Evolutionary conservation across 768 basidiomycete species (phyloP).

Genomic region (Pleurotus sapidus): DNA sequence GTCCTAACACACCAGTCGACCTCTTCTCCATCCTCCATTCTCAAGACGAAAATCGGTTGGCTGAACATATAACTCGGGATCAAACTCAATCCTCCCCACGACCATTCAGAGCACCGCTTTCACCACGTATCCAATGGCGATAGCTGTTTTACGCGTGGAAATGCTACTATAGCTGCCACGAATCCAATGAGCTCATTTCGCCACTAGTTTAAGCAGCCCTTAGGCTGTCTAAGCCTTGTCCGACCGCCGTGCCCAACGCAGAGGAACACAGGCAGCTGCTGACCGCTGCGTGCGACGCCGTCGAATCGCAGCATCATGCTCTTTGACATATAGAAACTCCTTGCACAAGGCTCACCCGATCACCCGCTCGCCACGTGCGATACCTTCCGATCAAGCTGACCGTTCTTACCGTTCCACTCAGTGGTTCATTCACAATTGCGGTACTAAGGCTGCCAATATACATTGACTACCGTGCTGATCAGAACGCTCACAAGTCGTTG

Average conservation of each 20-base stretch:
- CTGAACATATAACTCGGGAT: no score
- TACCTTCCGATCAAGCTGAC: no score
- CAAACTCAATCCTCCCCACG: not conserved
- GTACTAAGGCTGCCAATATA: no score
- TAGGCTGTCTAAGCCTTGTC: not conserved
- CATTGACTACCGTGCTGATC: no score
- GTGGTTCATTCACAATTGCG: no score
- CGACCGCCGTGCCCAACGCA: not conserved
- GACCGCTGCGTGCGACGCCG: slow-evolving; percentile 4
- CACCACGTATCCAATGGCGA: not conserved
- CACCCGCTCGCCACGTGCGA: not conserved
- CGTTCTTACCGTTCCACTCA: no score
- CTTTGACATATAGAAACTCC: not conserved
- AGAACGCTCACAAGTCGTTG: no score
- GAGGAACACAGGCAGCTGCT: not conserved
- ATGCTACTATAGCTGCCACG: not conserved
- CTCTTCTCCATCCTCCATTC: not conserved
- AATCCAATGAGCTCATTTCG: slow-evolving; percentile 1
- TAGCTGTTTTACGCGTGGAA: not conserved
- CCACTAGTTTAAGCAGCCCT: not conserved
- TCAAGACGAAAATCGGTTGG: not conserved
- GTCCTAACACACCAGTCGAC: not conserved
- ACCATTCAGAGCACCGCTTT: not conserved
- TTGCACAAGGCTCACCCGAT: not conserved
- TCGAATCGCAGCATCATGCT: slow-evolving; percentile 1